Percentiles rank a stretch among this genome's conserved stretches.
These are phyloP conservation scores for Pestalotiopsis sp. DNA, from an alignment of 2,329 filamentous ascomycete species.

Conservation along the genomic window DNA sequence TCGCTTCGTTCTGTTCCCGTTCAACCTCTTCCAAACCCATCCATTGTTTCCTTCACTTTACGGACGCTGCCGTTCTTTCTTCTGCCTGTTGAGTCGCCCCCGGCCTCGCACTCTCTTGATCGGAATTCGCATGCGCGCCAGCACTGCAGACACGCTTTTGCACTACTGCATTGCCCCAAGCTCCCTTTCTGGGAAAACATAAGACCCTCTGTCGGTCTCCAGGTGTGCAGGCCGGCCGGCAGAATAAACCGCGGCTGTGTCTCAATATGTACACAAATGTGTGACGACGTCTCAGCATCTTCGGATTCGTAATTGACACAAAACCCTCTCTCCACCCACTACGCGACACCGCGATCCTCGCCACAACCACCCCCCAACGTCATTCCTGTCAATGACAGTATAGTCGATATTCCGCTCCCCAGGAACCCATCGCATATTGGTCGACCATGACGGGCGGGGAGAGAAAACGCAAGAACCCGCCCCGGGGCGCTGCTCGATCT, in stretches of 20 bases:
- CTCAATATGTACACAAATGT: slow-evolving; percentile 8
- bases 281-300: not conserved
- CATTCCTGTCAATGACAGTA: not conserved
- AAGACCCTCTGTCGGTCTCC: not conserved
- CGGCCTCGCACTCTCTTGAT: not conserved
- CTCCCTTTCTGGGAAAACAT: not conserved
- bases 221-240: not conserved
- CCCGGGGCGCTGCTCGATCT: slow-evolving; percentile 62
- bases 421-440: not conserved
- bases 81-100: not conserved
- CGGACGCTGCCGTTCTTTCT: too few species aligned
- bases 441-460: slow-evolving; percentile 58
- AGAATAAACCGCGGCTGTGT: not conserved
- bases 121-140: not conserved
- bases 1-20: not conserved
- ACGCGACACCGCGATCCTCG: not conserved
- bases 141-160: not conserved
- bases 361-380: not conserved
- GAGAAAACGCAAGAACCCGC: slow-evolving; percentile 66
- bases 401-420: not conserved
- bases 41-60: not conserved
- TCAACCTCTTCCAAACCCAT: not conserved
- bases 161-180: not conserved
- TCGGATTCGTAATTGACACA: slow-evolving; percentile 5
- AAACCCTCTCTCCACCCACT: not conserved